Conservation (phyloP, 2,329 filamentous ascomycete genomes). For the Colletotrichum limetticola region DNA sequence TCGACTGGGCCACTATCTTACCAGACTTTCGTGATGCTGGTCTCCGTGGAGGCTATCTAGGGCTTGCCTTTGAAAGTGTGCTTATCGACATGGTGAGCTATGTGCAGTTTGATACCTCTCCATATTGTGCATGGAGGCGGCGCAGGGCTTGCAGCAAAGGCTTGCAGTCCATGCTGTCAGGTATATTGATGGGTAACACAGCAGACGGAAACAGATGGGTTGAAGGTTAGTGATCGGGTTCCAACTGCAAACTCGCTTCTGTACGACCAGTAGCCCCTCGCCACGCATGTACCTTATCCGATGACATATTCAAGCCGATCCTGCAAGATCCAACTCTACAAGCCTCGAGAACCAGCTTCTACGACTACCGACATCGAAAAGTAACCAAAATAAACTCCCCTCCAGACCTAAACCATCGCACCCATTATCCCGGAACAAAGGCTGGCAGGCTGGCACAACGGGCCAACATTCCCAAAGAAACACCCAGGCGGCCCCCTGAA, state of each 20-base stretch:
- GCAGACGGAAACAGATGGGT: not conserved
- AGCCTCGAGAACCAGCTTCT: not conserved
- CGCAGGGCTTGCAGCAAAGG: constrained; percentile 14
- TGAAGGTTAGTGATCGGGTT: not conserved
- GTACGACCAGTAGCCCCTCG: not conserved
- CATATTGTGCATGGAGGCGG: constrained; percentile 11
- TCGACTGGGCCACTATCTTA: not conserved
- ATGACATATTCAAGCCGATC: not conserved
- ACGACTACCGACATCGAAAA: not conserved
- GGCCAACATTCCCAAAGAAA: not conserved
- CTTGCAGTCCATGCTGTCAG: not conserved
- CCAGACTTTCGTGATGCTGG: not conserved
- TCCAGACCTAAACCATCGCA: not conserved
- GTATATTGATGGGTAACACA: constrained; percentile 8
- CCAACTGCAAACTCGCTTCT: not conserved
- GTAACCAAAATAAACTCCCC: not conserved
- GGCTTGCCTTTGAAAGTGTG: not conserved
- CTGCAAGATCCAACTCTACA: not conserved
- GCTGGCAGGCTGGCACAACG: too few relatives aligned
- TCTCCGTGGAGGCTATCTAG: not conserved
- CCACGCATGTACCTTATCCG: not conserved
- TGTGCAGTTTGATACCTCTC: not conserved
- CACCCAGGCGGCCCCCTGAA: constrained; percentile 10
- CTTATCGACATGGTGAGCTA: not conserved
- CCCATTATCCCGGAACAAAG: not conserved